Percentiles rank a stretch among this genome's conserved stretches.
These are phyloP conservation scores for Candida maesae DNA, from an alignment of 805 yeast species.

Conservation along the genomic window DNA sequence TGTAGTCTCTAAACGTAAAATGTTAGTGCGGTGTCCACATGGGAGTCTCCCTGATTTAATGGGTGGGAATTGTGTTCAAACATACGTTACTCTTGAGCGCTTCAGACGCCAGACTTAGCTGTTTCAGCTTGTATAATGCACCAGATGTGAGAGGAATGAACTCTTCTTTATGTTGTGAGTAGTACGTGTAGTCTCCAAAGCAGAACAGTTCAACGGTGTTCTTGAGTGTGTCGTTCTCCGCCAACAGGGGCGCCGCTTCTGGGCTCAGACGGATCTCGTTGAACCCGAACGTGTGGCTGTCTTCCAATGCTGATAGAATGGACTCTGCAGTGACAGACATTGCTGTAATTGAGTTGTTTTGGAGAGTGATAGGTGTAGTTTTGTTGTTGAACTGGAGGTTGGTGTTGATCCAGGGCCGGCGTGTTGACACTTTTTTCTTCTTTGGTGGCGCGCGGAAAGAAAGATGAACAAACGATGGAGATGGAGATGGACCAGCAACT, in stretches of 20 bases:
- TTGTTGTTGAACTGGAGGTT: too few relatives aligned
- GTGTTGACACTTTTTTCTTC: background rate
- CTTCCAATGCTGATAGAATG: slow-evolving; percentile 12
- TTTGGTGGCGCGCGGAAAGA: too few relatives aligned
- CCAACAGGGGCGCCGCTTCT: slow-evolving; percentile 1
- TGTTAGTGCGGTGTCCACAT: slow-evolving; percentile 3
- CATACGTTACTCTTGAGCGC: slow-evolving; percentile 17
- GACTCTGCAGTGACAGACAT: background rate
- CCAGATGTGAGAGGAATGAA: slow-evolving; percentile 14
- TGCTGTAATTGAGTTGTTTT: background rate
- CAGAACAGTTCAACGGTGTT: slow-evolving; percentile 25
- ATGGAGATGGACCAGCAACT: too few relatives aligned
- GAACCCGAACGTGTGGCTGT: slow-evolving; percentile 22
- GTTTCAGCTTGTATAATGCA: slow-evolving; percentile 21
- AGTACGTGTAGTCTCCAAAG: slow-evolving; percentile 24
- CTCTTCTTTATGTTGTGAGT: slow-evolving; percentile 4
- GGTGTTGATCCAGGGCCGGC: too few relatives aligned
- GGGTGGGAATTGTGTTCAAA: too few relatives aligned
- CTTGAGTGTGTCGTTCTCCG: slow-evolving; percentile 9
- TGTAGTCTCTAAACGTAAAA: slow-evolving; percentile 10
- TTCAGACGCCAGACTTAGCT: slow-evolving; percentile 21
- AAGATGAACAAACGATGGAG: too few relatives aligned
- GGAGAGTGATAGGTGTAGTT: too few relatives aligned
- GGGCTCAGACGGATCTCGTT: slow-evolving; percentile 19
- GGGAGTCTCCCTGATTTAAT: too few relatives aligned